Conservation (phyloP, 2,329 filamentous ascomycete species). For the Akanthomyces uredinophilus region DNA sequence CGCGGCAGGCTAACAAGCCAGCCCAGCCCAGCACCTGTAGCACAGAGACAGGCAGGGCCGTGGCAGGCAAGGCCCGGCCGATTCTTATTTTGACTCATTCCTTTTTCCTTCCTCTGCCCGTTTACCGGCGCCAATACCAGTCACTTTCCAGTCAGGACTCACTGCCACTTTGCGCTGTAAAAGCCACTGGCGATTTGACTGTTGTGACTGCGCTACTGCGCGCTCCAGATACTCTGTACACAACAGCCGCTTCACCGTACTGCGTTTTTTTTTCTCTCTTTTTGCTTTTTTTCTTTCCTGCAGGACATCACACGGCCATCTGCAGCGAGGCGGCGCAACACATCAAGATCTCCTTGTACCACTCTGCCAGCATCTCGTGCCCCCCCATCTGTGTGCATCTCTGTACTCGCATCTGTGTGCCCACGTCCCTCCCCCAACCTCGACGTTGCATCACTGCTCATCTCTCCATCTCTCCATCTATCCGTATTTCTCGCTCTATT, state of each 20-base stretch:
- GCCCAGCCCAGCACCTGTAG: no score
- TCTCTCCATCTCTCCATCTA: not conserved
- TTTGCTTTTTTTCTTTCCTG: not conserved
- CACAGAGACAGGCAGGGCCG: no score
- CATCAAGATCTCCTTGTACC: not conserved
- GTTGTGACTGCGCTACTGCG: no score
- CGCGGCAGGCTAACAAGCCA: not conserved
- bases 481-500: not conserved
- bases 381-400: not conserved
- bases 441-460: not conserved
- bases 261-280: not conserved
- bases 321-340: not conserved
- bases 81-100: no score
- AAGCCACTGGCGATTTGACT: no score
- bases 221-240: no score
- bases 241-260: no score
- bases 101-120: no score
- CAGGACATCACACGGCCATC: constrained; percentile 1
- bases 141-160: no score
- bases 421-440: not conserved
- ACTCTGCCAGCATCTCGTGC: not conserved
- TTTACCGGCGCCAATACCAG: no score
- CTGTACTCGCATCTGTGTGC: not conserved
- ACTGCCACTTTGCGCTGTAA: no score
- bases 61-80: no score